These are phyloP conservation scores for Plenodomus lindquistii DNA, from an alignment of 2,329 filamentous ascomycete species.

Conservation along the genomic window DNA sequence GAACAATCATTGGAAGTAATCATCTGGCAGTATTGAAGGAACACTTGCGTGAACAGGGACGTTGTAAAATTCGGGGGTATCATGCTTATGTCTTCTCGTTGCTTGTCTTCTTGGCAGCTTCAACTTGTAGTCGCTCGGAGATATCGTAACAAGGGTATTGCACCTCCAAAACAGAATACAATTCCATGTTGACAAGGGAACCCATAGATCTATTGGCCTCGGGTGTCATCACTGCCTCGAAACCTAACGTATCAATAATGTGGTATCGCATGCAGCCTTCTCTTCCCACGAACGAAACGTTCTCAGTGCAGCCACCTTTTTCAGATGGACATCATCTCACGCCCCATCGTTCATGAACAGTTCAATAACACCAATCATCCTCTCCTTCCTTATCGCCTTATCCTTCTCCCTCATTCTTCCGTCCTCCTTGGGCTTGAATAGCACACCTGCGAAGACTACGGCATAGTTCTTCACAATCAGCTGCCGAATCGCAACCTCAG, in stretches of 20 bases:
- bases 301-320: not conserved
- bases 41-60: too few relatives aligned
- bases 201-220: not conserved
- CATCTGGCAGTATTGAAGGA: not conserved
- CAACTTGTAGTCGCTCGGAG: too few relatives aligned
- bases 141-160: too few relatives aligned
- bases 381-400: conserved; percentile 63
- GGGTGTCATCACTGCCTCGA: not conserved
- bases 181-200: too few relatives aligned
- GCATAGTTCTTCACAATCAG: conserved; percentile 66
- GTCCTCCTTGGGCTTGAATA: conserved; percentile 58
- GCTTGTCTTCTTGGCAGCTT: too few relatives aligned
- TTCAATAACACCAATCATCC: conserved; percentile 69
- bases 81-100: too few relatives aligned
- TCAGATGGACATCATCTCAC: conserved; percentile 1
- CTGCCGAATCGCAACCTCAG: conserved; percentile 59
- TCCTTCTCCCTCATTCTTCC: conserved; percentile 59
- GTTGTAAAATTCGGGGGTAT: too few relatives aligned
- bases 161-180: not conserved
- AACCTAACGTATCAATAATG: not conserved
- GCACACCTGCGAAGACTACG: conserved; percentile 64
- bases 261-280: not conserved
- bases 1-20: too few relatives aligned
- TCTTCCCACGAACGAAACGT: too few relatives aligned
- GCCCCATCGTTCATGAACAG: conserved; percentile 59